Base-by-base conservation (phyloP, 495 filamentous ascomycete species). In the Hypoxylon fuscum region DNA sequence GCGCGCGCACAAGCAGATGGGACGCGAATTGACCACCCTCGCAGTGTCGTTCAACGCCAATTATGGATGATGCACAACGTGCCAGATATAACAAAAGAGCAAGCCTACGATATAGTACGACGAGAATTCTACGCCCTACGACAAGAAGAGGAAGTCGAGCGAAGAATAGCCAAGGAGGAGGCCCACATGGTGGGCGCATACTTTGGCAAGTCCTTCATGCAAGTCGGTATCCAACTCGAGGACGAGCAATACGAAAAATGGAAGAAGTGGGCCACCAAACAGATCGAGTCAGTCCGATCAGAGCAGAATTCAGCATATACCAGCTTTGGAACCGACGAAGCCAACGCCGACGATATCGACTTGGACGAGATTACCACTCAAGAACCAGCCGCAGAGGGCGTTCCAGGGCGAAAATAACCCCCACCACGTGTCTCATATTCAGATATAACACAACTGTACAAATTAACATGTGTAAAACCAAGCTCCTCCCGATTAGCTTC, bases 21-120 rank as follows among this genome's bases (percentile, higher is more conserved):
- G 20, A 55, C 45, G 40, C 31, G 21, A 21, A 55, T 60, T 61
- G 63, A 63, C 43, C 23, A 12, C 41, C 1, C n/a, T 46, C 38
- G 45, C 59, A 98, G 95, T 78, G 96, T 98, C 56, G 85, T 98
- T 43, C 95, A 98, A 75, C 88, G 93, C 48, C 93, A 97, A 71
- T 72, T 95, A 38, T 96, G 87, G 85, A 83, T 97, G 54, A 86
- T 92, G 75, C 77, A 92, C 57, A 84, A 90, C 60, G 65, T 80
- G 1, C 46, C 62, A 12, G 77, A 77, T 35, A 83, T 90, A 68
- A 84, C 79, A 32, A 81, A 84, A 71, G 78, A 78, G 11, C 59
- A 77, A 59, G 91, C 94, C n/a, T 98, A 98, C 77, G 93, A 97
- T 77, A 81, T 79, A 41, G 93, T 90, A 15, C 88, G 96, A 25